Base-by-base conservation (phyloP, 169 alveolate genomes). In the Ichthyophthirius multifiliis region DNA sequence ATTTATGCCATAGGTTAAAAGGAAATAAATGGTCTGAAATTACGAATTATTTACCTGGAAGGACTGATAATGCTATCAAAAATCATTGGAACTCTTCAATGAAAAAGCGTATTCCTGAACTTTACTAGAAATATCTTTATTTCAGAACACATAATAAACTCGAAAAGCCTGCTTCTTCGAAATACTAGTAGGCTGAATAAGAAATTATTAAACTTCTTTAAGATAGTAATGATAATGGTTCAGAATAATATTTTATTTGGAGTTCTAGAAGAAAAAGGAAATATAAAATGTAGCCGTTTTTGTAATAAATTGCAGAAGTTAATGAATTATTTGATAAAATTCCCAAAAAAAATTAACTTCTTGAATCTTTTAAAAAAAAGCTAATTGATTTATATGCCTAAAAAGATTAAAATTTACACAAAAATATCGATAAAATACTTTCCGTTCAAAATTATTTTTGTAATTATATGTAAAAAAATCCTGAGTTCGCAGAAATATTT, bases 1-100 rank as follows among this genome's bases (percentile, higher is more conserved):
- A 81, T 62, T 74, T 93, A 12, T 67, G 77, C 75, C 97, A 93
- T 82, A 71, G 90, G 31, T 71, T 67, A 10, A 81, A 85, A 71
- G 98, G 98, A 4, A 94, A 94, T 77, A 91, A 92, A 78, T 95
- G 98, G 98, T 90, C 95, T 74, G 96, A 93, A 73, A 92, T 95
- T 31, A 85, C 96, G 1, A 91, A 89, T 46, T 75, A 64, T 64
- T 83, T 95, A 31, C 94, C 95, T 5, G 98, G 98, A 0, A 76
- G 98, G 65, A 95, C 97, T 7, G 98, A 95, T 77, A 95, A 95
- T 82, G 90, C 96, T 9, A 95, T 95, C 10, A 95, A 95, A 62
- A 95, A 95, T 67, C 93, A 93, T 75, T 95, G 93, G 80, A 90
- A 92, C 65, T 89, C 96, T 6, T 89, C 96, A 16, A 65, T 92